Evolutionary conservation across 1,139 yeast genomes (phyloP).

Genomic region (Kodamaea alishanica): DNA sequence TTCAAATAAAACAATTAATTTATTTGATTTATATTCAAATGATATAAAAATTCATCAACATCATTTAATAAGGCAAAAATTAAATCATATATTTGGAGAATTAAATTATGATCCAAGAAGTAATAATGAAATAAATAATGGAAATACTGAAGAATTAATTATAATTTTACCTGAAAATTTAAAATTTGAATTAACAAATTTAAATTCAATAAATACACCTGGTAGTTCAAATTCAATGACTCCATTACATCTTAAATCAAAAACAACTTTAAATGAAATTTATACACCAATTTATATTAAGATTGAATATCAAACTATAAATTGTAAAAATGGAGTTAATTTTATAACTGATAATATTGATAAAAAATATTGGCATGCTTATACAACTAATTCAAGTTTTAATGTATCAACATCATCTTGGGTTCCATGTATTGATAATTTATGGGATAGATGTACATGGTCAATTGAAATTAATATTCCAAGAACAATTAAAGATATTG

Average conservation of each 20-base stretch:
- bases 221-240: slow-evolving; percentile 40
- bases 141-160: slow-evolving; percentile 68
- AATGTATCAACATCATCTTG: slow-evolving; percentile 87
- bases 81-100: slow-evolving; percentile 59
- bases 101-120: slow-evolving; percentile 34
- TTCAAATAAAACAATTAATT: slow-evolving; percentile 23
- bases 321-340: slow-evolving; percentile 71
- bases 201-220: slow-evolving; percentile 40
- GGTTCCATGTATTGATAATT: slow-evolving; percentile 92
- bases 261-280: slow-evolving; percentile 33
- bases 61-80: slow-evolving; percentile 60
- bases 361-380: slow-evolving; percentile 69
- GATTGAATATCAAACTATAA: slow-evolving; percentile 61
- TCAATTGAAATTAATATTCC: slow-evolving; percentile 82
- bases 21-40: slow-evolving; percentile 43
- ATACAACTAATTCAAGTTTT: slow-evolving; percentile 73
- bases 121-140: slow-evolving; percentile 17
- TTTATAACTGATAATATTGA: slow-evolving; percentile 56
- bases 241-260: slow-evolving; percentile 37
- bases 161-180: slow-evolving; percentile 71
- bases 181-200: slow-evolving; percentile 57
- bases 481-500: slow-evolving; percentile 70
- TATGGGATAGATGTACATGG: slow-evolving; percentile 93
- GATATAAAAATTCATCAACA: slow-evolving; percentile 53
- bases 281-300: slow-evolving; percentile 72